Percentiles rank a stretch among this genome's conserved stretches.
These are phyloP conservation scores for Pyrrhoderma lamaoense DNA, from an alignment of 1,284 basidiomycete species.

Conservation along the genomic window DNA sequence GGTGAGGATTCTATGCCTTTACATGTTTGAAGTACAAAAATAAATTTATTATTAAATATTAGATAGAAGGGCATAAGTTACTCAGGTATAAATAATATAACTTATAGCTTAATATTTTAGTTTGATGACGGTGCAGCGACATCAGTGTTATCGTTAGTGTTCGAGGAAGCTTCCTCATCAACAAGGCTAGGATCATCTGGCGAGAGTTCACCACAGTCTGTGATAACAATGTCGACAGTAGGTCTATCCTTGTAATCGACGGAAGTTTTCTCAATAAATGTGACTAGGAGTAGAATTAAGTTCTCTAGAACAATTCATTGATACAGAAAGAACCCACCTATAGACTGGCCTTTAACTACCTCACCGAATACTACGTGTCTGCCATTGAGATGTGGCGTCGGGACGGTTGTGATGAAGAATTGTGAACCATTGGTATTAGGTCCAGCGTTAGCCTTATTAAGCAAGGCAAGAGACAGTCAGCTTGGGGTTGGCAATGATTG, in stretches of 20 bases:
- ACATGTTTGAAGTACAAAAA: too few species aligned
- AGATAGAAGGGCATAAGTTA: too few species aligned
- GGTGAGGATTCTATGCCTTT: too few species aligned
- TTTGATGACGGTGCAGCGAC: too few species aligned
- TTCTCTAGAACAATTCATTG: too few species aligned
- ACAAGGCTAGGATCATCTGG: constrained; percentile 46
- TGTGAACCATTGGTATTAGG: constrained; percentile 89
- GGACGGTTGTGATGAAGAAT: constrained; percentile 85
- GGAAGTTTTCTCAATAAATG: constrained; percentile 52
- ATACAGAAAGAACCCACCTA: constrained; percentile 53
- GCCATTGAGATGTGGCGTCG: constrained; percentile 70
- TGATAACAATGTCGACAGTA: constrained; percentile 67
- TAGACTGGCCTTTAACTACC: constrained; percentile 76
- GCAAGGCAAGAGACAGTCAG: constrained; percentile 36
- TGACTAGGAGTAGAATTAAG: too few species aligned
- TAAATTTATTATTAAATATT: too few species aligned
- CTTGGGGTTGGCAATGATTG: background rate
- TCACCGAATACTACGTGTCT: constrained; percentile 91
- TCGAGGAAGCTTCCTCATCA: too few species aligned
- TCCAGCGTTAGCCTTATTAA: constrained; percentile 75
- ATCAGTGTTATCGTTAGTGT: too few species aligned
- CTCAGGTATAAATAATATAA: too few species aligned
- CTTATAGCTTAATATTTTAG: too few species aligned
- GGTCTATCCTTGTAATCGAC: constrained; percentile 70
- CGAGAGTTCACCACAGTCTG: constrained; percentile 71